These are phyloP conservation scores for Solanum tacnaense DNA, from an alignment of 257 asterid genomes.

Conservation along the genomic window DNA sequence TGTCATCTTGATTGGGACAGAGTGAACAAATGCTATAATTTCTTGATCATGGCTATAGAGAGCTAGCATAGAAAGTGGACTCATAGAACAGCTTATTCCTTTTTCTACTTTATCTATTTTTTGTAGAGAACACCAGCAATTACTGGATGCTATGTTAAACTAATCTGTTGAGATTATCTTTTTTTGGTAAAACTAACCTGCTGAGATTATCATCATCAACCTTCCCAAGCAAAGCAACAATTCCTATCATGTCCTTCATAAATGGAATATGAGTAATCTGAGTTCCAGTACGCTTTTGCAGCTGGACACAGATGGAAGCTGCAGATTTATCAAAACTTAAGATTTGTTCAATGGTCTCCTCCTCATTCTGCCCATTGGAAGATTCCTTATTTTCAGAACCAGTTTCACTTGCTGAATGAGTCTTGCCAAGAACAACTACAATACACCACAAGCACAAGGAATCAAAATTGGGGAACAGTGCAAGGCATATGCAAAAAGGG, in stretches of 20 bases:
- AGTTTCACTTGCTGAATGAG: conserved; percentile 21
- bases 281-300: conserved; percentile 30
- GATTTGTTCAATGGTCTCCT: conserved; percentile 35
- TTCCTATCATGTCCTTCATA: conserved; percentile 56
- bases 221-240: conserved; percentile 72
- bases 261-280: conserved; percentile 30
- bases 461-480: neutral
- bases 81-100: neutral
- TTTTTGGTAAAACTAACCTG: conserved; percentile 8
- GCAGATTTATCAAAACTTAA: conserved; percentile 47
- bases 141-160: conserved; percentile 8
- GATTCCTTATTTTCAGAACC: conserved; percentile 17
- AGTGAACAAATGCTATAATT: neutral
- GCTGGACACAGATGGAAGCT: conserved; percentile 43
- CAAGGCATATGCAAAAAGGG: neutral
- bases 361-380: conserved; percentile 24
- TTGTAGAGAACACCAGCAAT: conserved; percentile 1
- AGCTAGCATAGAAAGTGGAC: neutral
- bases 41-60: neutral
- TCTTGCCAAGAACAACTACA: conserved; percentile 55
- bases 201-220: neutral
- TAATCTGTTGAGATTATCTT: conserved; percentile 1
- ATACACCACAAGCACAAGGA: neutral
- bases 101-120: neutral
- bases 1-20: neutral